A percentile compares a stretch with the other conserved stretches of the same genome.
These are phyloP conservation scores for Alternaria panax DNA, from an alignment of 2,329 filamentous ascomycete species.

Conservation along the genomic window DNA sequence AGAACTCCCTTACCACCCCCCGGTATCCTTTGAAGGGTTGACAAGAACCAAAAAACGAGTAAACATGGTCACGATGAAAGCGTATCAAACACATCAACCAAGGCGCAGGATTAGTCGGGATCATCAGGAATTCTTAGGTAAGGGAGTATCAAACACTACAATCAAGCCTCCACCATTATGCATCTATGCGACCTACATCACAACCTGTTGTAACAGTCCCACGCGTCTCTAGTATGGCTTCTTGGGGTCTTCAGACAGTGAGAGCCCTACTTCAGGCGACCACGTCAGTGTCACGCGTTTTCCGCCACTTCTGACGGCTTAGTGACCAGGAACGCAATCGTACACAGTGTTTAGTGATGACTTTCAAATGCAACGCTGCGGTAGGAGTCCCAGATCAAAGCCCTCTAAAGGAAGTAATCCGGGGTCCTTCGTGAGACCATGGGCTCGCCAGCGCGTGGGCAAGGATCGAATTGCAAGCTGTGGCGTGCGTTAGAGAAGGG, in stretches of 20 bases:
- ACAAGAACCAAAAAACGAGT: too few species aligned
- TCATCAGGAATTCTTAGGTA: background rate
- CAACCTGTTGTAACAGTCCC: slow-evolving; percentile 4
- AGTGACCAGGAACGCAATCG: slow-evolving; percentile 14
- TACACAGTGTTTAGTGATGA: slow-evolving; percentile 16
- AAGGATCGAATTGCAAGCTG: slow-evolving; percentile 99
- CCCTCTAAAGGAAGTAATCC: slow-evolving; percentile 89
- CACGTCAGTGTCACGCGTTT: slow-evolving; percentile 8
- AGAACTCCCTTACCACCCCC: too few species aligned
- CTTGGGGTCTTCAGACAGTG: slow-evolving; percentile 9
- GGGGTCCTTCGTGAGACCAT: slow-evolving; percentile 97
- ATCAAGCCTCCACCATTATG: slow-evolving; percentile 4
- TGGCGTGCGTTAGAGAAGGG: slow-evolving; percentile 29
- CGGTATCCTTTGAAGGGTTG: too few species aligned
- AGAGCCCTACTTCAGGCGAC: slow-evolving; percentile 3
- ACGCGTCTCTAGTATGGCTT: slow-evolving; percentile 15
- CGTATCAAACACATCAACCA: background rate
- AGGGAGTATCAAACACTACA: background rate
- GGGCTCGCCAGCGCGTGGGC: slow-evolving; percentile 94
- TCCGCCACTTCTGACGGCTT: slow-evolving; percentile 4
- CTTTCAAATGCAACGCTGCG: slow-evolving; percentile 15
- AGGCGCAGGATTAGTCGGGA: background rate
- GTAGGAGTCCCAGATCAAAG: slow-evolving; percentile 25
- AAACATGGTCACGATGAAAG: too few species aligned
- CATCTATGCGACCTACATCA: slow-evolving; percentile 1